These are phyloP conservation scores for Puccinia horiana DNA, from an alignment of 1,284 basidiomycete species.

Conservation along the genomic window DNA sequence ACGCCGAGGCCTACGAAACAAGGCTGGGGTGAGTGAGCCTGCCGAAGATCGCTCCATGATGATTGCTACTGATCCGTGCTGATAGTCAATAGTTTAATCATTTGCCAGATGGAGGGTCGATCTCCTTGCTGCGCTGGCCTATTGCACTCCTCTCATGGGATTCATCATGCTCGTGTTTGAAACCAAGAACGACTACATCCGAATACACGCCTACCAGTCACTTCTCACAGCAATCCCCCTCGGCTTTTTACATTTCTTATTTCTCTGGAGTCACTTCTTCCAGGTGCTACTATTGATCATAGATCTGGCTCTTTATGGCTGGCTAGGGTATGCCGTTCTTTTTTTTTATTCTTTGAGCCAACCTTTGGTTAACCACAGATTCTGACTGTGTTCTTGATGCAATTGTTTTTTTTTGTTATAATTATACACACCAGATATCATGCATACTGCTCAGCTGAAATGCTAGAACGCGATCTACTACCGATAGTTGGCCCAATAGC, in stretches of 20 bases:
- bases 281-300: conserved; percentile 27
- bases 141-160: conserved; percentile 40
- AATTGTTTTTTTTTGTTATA: too few species aligned
- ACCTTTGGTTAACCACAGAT: background rate
- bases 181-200: conserved; percentile 43
- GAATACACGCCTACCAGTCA: conserved; percentile 49
- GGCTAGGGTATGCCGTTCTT: conserved; percentile 41
- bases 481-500: conserved; percentile 42
- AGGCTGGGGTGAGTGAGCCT: conserved; percentile 35
- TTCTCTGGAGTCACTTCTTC: conserved; percentile 48
- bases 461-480: conserved; percentile 34
- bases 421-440: conserved; percentile 30
- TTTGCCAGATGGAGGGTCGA: conserved; percentile 44
- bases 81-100: background rate
- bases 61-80: conserved; percentile 20
- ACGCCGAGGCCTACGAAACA: conserved; percentile 46
- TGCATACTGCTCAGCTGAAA: conserved; percentile 42
- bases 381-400: background rate
- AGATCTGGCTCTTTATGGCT: conserved; percentile 41
- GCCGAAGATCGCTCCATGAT: background rate
- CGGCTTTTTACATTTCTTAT: conserved; percentile 31
- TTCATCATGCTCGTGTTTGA: conserved; percentile 40
- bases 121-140: conserved; percentile 36
- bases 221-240: conserved; percentile 44
- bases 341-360: background rate